Conservation (phyloP, 345 rosid species). For the Leavenworthia alabamica region DNA sequence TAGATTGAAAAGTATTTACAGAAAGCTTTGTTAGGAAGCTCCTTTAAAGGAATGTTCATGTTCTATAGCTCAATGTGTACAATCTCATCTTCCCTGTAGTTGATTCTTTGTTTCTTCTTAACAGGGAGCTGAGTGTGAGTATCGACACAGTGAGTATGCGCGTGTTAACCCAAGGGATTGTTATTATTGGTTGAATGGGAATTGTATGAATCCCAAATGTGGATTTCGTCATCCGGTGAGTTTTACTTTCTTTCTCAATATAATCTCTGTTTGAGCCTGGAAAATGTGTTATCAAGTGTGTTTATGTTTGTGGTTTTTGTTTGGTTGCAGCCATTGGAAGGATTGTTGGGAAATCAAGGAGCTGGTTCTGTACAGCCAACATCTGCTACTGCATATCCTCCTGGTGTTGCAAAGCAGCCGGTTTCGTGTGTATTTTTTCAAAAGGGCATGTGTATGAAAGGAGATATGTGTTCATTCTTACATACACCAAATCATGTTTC, state of each 20-base stretch:
- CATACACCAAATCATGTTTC: constrained; percentile 48
- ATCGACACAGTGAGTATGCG: constrained; percentile 95
- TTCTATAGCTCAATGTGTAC: not conserved
- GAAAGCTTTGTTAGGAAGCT: not conserved
- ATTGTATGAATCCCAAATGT: constrained; percentile 87
- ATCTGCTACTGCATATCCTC: constrained; percentile 25
- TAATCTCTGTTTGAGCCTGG: not conserved
- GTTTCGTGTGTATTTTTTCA: constrained; percentile 78
- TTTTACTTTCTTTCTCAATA: constrained; percentile 10
- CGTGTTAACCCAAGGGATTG: constrained; percentile 93
- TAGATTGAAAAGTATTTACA: not conserved
- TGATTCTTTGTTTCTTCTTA: not conserved
- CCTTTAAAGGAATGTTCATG: not conserved
- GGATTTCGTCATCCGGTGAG: constrained; percentile 95
- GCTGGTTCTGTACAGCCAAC: constrained; percentile 40
- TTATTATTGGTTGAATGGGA: constrained; percentile 87
- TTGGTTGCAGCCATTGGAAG: constrained; percentile 90
- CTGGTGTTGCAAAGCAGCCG: constrained; percentile 45
- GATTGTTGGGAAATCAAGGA: constrained; percentile 62
- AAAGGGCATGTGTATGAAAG: constrained; percentile 79
- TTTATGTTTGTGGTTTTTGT: constrained; percentile 13
- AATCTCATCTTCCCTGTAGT: not conserved
- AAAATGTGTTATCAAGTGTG: not conserved
- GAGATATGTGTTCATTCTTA: constrained; percentile 74
- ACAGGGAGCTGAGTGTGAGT: constrained; percentile 93